Base-by-base conservation (phyloP, 148 eudicot genomes). In the Nepenthes gracilis region DNA sequence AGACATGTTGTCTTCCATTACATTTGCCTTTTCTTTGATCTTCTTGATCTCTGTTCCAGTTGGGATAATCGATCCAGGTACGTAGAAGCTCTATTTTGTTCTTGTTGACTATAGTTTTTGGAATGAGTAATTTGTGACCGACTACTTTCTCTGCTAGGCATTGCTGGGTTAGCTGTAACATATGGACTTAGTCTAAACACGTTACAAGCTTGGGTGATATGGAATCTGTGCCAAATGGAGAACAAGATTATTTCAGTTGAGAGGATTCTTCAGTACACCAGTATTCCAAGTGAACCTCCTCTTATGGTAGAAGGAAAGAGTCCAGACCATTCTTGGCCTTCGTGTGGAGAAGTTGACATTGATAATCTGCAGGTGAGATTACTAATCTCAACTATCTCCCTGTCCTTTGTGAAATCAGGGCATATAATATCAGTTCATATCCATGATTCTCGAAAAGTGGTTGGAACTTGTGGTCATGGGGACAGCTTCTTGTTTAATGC, bases 231-330 rank as follows among this genome's bases (percentile, higher is more conserved):
- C 68, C 52, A 49, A 36, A 57, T 81, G 74, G 89, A 84, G 64
- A 84, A 81, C 55, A 74, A 65, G 64, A 81, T 84, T 43, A 84
- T 84, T 50, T 84, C 89, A 33, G 83, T 84, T 33, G 85, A 84
- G 70, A 76, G 89, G 47, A 81, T 84, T 61, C 73, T 84, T 58
- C 89, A 84, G 59, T 84, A 84, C 64, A 33, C 76, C 9, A 33
- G 64, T 55, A 76, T 84, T 32, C 49, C 74, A 8, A 84, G 78
- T 37, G 89, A 84, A 43, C 76, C 89, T 35, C 83, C 89, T 33
- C 81, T 78, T 43, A 68, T 84, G 23, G 55, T 76, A 33, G 83
- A 81, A 57, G 81, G 59, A 62, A 76, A 47, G 33, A 78, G 74
- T 62, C 81, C 83, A 49, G 66, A 70, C 47, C 36, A 35, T 40